Conservation (phyloP, 345 rosid species). For the Isatis tinctoria region DNA sequence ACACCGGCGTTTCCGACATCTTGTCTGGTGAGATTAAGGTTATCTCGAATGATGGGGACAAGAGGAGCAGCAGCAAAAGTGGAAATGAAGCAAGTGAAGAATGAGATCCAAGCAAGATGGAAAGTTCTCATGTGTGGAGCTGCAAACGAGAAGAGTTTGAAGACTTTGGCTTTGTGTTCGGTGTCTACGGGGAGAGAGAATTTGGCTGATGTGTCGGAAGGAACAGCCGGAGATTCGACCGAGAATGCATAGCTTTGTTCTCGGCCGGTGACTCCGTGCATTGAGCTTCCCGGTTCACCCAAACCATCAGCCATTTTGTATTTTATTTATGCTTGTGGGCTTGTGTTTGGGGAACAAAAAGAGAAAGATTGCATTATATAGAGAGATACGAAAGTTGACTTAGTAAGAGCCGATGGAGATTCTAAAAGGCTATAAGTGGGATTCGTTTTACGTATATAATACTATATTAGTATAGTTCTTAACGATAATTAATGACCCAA, state of each 20-base stretch:
- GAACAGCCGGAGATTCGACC: slow-evolving; percentile 52
- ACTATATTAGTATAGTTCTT: slow-evolving; percentile 20
- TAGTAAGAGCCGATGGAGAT: slow-evolving; percentile 30
- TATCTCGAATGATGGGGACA: slow-evolving; percentile 80
- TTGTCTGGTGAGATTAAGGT: slow-evolving; percentile 58
- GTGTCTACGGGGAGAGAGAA: slow-evolving; percentile 73
- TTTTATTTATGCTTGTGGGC: slow-evolving; percentile 10
- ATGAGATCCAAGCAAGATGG: slow-evolving; percentile 91
- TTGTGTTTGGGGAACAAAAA: slow-evolving; percentile 6
- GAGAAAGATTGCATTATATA: slow-evolving; percentile 34
- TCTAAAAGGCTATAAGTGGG: slow-evolving; percentile 30
- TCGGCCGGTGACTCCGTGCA: slow-evolving; percentile 73
- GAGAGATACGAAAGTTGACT: slow-evolving; percentile 46
- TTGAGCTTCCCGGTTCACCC: slow-evolving; percentile 76
- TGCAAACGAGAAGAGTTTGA: slow-evolving; percentile 63
- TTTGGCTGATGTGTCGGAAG: slow-evolving; percentile 60
- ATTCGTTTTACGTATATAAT: slow-evolving; percentile 13
- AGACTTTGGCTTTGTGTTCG: slow-evolving; percentile 79
- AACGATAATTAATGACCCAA: slow-evolving; percentile 22
- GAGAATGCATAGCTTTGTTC: slow-evolving; percentile 66
- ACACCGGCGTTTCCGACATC: slow-evolving; percentile 86
- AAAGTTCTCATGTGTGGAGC: slow-evolving; percentile 92
- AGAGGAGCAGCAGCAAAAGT: slow-evolving; percentile 94
- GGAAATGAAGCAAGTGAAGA: slow-evolving; percentile 81
- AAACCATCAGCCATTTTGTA: slow-evolving; percentile 38